These are phyloP conservation scores for Thermochaetoides dissita DNA, from an alignment of 2,329 filamentous ascomycete genomes.

Conservation along the genomic window DNA sequence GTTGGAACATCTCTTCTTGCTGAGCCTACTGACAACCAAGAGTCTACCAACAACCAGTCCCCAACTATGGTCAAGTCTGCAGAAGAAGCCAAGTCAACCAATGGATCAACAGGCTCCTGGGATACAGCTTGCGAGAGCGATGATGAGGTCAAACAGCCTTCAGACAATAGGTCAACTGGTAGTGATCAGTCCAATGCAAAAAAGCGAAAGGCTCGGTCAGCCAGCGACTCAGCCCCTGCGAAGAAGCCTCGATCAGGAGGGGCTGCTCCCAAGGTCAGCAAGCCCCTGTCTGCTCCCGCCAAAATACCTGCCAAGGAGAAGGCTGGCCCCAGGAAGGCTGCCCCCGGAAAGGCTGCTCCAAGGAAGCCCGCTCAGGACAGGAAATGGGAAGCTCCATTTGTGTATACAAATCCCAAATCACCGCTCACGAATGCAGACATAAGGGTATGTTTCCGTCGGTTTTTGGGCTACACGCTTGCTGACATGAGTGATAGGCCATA, in stretches of 20 bases:
- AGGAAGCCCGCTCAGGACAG: conserved; percentile 16
- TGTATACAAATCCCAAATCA: conserved; percentile 23
- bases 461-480: neutral
- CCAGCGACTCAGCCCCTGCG: conserved; percentile 1
- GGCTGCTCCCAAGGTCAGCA: too few relatives aligned
- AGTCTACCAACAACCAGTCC: too few relatives aligned
- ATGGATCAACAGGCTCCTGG: too few relatives aligned
- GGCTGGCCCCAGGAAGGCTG: conserved; percentile 1
- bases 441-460: conserved; percentile 3
- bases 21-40: too few relatives aligned
- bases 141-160: neutral
- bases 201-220: conserved; percentile 7
- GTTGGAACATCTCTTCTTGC: too few relatives aligned
- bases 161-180: neutral
- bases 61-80: too few relatives aligned
- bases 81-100: too few relatives aligned
- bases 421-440: conserved; percentile 22
- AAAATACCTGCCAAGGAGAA: conserved; percentile 6
- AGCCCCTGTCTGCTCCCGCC: conserved; percentile 2
- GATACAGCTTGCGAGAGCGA: neutral
- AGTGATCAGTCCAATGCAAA: conserved; percentile 1
- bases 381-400: conserved; percentile 18
- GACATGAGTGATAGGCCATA: conserved; percentile 18
- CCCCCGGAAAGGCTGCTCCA: neutral
- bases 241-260: too few relatives aligned